Percentiles rank a stretch among this genome's conserved stretches.
phyloP scores from a whole-genome alignment of 2,329 filamentous ascomycete genomes.

The Hypomyces perniciosus region DNA sequence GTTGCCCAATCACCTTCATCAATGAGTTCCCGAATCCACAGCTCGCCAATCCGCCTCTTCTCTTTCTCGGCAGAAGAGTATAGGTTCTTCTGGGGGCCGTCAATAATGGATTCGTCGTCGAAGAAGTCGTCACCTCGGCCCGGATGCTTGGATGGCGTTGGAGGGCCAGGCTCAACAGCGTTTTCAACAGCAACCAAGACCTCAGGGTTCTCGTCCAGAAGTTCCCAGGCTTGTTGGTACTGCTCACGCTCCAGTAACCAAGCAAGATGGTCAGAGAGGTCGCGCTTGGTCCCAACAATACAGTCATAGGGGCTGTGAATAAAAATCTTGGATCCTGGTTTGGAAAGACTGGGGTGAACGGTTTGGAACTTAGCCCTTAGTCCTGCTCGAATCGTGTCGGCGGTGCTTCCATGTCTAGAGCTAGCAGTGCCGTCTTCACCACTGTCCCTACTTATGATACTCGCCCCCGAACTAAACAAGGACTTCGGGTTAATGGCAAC shows the following conservation, averaged over 20 bases:
- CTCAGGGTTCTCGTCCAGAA: constrained; percentile 84
- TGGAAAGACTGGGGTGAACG: constrained; percentile 49
- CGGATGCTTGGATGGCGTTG: constrained; percentile 36
- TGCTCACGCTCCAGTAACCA: constrained; percentile 81
- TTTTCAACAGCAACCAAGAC: constrained; percentile 44
- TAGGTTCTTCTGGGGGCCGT: constrained; percentile 50
- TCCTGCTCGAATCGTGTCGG: constrained; percentile 25
- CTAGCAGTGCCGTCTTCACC: constrained; percentile 51
- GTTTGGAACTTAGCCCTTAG: constrained; percentile 25
- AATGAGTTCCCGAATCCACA: constrained; percentile 87
- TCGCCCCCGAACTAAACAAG: constrained; percentile 81
- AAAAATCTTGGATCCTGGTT: constrained; percentile 67
- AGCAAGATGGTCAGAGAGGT: constrained; percentile 74
- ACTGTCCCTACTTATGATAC: constrained; percentile 58
- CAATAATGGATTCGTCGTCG: constrained; percentile 56
- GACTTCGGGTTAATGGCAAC: constrained; percentile 80
- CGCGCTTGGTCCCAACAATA: constrained; percentile 82
- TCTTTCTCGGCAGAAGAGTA: constrained; percentile 73
- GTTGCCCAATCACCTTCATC: constrained; percentile 66
- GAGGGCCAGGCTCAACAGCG: constrained; percentile 32
- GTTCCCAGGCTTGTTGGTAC: constrained; percentile 81
- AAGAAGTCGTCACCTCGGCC: constrained; percentile 58
- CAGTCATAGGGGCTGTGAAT: constrained; percentile 97
- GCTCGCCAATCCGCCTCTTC: constrained; percentile 83
- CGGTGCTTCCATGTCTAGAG: constrained; percentile 34